Evolutionary conservation across 2,329 filamentous ascomycete genomes (phyloP).

Genomic region (Aspergillus versicolor): DNA sequence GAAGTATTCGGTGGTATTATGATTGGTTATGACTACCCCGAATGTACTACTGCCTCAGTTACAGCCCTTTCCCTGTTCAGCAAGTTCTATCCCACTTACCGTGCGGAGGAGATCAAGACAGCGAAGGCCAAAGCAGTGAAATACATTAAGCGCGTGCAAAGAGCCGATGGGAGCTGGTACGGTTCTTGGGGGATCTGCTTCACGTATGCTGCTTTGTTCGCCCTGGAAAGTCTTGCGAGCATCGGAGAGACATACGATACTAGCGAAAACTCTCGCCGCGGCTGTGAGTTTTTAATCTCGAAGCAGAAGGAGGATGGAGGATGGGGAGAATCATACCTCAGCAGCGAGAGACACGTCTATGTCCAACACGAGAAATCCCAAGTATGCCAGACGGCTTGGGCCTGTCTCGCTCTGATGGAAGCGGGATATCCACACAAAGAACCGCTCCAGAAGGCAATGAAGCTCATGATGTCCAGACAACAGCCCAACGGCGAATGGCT

Average conservation of each 20-base stretch:
- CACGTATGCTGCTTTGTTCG: constrained; percentile 96
- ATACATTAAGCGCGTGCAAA: constrained; percentile 80
- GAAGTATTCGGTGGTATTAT: constrained; percentile 97
- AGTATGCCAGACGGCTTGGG: constrained; percentile 95
- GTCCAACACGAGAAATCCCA: constrained; percentile 76
- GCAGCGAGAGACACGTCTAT: constrained; percentile 75
- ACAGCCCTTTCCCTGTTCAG: constrained; percentile 82
- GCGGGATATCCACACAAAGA: constrained; percentile 75
- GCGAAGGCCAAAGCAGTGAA: constrained; percentile 73
- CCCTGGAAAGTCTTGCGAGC: constrained; percentile 77
- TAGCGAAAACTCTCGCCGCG: constrained; percentile 67
- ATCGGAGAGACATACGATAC: constrained; percentile 80
- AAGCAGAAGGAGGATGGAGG: constrained; percentile 87
- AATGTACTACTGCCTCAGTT: constrained; percentile 94
- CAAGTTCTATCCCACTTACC: constrained; percentile 77
- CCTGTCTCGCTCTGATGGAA: constrained; percentile 76
- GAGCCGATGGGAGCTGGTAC: constrained; percentile 89
- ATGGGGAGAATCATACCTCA: constrained; percentile 93
- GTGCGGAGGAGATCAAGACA: constrained; percentile 68
- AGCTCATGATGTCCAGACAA: constrained; percentile 81
- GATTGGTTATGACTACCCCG: constrained; percentile 97
- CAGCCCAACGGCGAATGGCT: constrained; percentile 88
- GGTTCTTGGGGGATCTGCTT: constrained; percentile 98
- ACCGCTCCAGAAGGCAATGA: constrained; percentile 71
- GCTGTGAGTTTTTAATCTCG: constrained; percentile 80